phyloP scores from a whole-genome alignment of 257 asterid genomes.

The Przewalskia tangutica region DNA sequence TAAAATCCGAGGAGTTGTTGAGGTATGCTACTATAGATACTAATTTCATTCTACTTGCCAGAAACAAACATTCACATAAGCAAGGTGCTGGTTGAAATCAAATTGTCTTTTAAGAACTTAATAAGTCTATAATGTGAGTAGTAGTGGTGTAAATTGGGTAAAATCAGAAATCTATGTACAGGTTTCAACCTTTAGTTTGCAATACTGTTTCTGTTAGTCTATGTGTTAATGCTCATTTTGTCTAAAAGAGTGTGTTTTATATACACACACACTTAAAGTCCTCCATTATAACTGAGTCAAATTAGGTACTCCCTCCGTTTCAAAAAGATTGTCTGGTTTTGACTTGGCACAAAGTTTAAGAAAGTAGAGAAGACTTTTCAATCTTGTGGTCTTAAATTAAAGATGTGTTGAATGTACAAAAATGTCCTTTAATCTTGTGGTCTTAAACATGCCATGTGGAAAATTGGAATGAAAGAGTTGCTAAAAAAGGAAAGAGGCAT shows the following conservation, averaged over 20 bases:
- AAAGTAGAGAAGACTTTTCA: no score
- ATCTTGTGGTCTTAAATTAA: no score
- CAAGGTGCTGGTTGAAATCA: neutral
- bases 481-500: no score
- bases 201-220: neutral
- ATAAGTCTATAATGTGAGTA: neutral
- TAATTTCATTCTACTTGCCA: slow-evolving; percentile 9
- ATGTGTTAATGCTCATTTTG: neutral
- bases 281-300: neutral
- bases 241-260: neutral
- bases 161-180: neutral
- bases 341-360: no score
- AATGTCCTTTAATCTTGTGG: no score
- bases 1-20: slow-evolving; percentile 47
- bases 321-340: no score
- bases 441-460: no score
- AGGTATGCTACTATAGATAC: slow-evolving; percentile 36
- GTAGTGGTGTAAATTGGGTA: neutral
- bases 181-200: neutral
- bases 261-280: neutral
- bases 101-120: neutral
- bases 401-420: no score
- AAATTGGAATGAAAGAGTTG: no score
- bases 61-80: neutral
- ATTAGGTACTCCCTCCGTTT: no score